Percentiles rank a stretch among this genome's conserved stretches.
Evolutionary conservation across 78 protist genomes (phyloP).

Genomic region (Monocercomonoides exilis): DNA sequence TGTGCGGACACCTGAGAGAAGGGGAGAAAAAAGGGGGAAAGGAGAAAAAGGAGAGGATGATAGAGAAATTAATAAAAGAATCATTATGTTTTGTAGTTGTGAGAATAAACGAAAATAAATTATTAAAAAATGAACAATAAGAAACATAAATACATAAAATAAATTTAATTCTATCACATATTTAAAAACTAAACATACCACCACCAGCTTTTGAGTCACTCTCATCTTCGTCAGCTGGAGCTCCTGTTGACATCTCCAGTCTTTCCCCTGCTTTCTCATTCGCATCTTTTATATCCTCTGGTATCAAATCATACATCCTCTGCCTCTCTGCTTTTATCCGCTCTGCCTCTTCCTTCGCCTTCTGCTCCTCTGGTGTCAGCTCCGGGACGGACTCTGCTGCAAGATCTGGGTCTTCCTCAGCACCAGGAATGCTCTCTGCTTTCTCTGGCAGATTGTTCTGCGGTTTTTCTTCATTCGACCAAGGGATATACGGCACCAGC

Average conservation of each 20-base stretch:
- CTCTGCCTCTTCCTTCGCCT: background rate
- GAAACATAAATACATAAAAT: no score
- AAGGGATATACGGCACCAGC: conserved; percentile 14
- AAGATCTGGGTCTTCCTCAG: background rate
- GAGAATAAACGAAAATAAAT: no score
- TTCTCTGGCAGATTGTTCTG: conserved; percentile 8
- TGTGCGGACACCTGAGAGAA: conserved; percentile 8
- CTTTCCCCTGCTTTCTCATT: background rate
- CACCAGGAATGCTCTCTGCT: background rate
- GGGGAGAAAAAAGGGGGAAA: no score
- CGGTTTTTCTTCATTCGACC: background rate
- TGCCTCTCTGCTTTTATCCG: background rate
- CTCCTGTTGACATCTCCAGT: background rate
- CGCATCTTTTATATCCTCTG: background rate
- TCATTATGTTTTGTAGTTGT: no score
- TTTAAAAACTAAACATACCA: no score
- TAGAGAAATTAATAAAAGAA: no score
- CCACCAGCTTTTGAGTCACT: background rate
- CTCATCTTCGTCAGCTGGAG: background rate
- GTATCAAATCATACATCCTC: background rate
- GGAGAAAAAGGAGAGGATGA: no score
- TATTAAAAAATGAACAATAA: no score
- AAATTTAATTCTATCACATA: no score
- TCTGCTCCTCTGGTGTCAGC: background rate
- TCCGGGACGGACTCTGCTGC: background rate